Evolutionary conservation across 2,329 filamentous ascomycete genomes (phyloP).

Genomic region (Nothophoma quercina): DNA sequence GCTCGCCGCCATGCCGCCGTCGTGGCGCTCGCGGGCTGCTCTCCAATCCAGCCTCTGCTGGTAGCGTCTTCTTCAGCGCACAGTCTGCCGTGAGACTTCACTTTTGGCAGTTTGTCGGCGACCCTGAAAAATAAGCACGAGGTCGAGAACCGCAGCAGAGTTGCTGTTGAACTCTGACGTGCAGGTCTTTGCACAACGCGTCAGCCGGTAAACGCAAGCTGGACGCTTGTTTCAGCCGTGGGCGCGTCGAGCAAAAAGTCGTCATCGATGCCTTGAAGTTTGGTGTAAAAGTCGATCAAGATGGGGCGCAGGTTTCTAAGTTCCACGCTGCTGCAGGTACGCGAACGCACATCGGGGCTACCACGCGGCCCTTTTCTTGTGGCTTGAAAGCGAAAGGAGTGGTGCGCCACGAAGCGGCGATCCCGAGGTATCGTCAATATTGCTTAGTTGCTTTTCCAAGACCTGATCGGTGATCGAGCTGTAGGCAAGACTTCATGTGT

Average conservation of each 20-base stretch:
- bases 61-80: slow-evolving; percentile 1
- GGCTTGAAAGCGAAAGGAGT: slow-evolving; percentile 36
- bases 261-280: slow-evolving; percentile 7
- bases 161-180: not conserved
- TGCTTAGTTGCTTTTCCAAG: slow-evolving; percentile 18
- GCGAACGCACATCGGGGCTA: slow-evolving; percentile 28
- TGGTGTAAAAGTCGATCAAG: not conserved
- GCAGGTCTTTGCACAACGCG: not conserved
- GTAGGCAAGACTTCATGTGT: not conserved
- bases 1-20: slow-evolving; percentile 1
- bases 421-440: slow-evolving; percentile 26
- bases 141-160: slow-evolving; percentile 5
- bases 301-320: not conserved
- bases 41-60: not conserved
- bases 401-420: slow-evolving; percentile 41
- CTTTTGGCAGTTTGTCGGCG: slow-evolving; percentile 6
- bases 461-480: not conserved
- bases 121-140: slow-evolving; percentile 8
- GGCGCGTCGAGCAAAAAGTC: not conserved
- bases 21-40: slow-evolving; percentile 1
- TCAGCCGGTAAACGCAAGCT: not conserved
- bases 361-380: slow-evolving; percentile 24
- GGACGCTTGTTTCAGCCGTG: not conserved
- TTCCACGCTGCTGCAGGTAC: slow-evolving; percentile 45
- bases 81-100: not conserved